Percentiles rank a stretch among this genome's conserved stretches.
Evolutionary conservation across 768 basidiomycete species (phyloP).

Genomic region (Leccinum pellstonianum): DNA sequence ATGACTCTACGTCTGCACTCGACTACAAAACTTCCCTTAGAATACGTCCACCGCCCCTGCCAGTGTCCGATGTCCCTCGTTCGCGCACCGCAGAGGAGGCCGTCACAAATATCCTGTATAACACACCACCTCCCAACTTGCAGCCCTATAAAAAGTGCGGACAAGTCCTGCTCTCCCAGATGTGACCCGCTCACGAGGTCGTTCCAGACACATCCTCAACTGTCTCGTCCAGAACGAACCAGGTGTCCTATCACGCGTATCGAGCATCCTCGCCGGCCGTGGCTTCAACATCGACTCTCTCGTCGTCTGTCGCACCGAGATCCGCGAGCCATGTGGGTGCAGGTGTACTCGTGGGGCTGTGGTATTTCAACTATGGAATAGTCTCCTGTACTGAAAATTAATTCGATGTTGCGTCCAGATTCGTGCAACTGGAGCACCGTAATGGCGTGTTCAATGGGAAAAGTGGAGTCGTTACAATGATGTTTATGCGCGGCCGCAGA

Average conservation of each 20-base stretch:
- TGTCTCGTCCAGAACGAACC: slow-evolving; percentile 99
- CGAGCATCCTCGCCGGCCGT: slow-evolving; percentile 93
- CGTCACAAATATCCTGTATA: slow-evolving; percentile 96
- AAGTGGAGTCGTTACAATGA: too few relatives aligned
- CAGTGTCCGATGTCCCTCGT: slow-evolving; percentile 81
- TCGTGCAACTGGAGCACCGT: too few relatives aligned
- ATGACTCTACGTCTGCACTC: slow-evolving; percentile 92
- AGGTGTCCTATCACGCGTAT: slow-evolving; percentile 97
- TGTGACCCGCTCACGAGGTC: not conserved
- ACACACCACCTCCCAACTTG: slow-evolving; percentile 87
- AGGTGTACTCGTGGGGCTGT: too few relatives aligned
- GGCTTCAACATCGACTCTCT: slow-evolving; percentile 99
- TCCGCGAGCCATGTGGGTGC: slow-evolving; percentile 55
- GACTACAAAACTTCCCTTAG: slow-evolving; percentile 83
- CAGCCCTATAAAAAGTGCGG: slow-evolving; percentile 88
- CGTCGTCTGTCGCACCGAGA: slow-evolving; percentile 97
- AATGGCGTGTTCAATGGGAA: slow-evolving; percentile 18
- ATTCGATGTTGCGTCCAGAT: too few relatives aligned
- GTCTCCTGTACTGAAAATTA: too few relatives aligned
- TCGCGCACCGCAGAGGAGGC: slow-evolving; percentile 89
- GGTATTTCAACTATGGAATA: too few relatives aligned
- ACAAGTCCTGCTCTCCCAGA: not conserved
- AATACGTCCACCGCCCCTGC: slow-evolving; percentile 78
- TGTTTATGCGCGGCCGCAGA: too few relatives aligned
- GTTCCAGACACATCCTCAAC: slow-evolving; percentile 84